A percentile compares a stretch with the other conserved stretches of the same genome.
These are phyloP conservation scores for Aphelidium insulamus DNA, from an alignment of 371 early-diverging fungal species.

Conservation along the genomic window DNA sequence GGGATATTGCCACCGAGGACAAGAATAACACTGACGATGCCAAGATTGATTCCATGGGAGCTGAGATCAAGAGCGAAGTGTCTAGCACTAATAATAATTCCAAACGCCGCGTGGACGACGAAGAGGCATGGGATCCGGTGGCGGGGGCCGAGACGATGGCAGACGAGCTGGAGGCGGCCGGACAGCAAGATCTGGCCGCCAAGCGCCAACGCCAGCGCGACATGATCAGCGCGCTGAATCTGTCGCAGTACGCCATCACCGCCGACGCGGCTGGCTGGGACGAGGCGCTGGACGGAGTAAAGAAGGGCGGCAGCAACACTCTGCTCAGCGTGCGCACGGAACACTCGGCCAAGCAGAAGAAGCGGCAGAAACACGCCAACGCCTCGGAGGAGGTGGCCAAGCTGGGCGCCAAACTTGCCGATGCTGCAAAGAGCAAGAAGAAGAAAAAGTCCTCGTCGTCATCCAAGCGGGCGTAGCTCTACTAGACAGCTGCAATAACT, in stretches of 20 bases:
- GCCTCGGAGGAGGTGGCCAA: slow-evolving; percentile 2
- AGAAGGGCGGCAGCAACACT: too few relatives aligned
- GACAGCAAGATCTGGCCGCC: slow-evolving; percentile 31
- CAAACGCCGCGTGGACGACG: slow-evolving; percentile 41
- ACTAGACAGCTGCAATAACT: too few relatives aligned
- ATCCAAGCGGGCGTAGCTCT: too few relatives aligned
- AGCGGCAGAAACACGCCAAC: slow-evolving; percentile 1
- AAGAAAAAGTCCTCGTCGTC: too few relatives aligned
- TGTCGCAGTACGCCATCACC: slow-evolving; percentile 48
- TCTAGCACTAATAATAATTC: neutral
- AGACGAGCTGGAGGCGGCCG: slow-evolving; percentile 60
- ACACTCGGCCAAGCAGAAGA: neutral
- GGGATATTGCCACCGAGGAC: slow-evolving; percentile 5
- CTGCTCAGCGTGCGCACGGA: too few relatives aligned
- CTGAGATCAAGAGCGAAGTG: slow-evolving; percentile 1
- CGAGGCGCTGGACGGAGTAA: slow-evolving; percentile 10
- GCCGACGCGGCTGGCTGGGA: slow-evolving; percentile 47
- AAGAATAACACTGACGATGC: slow-evolving; percentile 3
- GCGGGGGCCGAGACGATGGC: slow-evolving; percentile 33
- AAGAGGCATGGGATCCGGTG: slow-evolving; percentile 66
- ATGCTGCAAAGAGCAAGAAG: too few relatives aligned
- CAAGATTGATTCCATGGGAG: neutral
- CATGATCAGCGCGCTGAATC: slow-evolving; percentile 52
- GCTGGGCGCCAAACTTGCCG: too few relatives aligned
- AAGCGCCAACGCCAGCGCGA: slow-evolving; percentile 57